Conservation (phyloP, 306 rosid genomes). For the Rosa multiflora region DNA sequence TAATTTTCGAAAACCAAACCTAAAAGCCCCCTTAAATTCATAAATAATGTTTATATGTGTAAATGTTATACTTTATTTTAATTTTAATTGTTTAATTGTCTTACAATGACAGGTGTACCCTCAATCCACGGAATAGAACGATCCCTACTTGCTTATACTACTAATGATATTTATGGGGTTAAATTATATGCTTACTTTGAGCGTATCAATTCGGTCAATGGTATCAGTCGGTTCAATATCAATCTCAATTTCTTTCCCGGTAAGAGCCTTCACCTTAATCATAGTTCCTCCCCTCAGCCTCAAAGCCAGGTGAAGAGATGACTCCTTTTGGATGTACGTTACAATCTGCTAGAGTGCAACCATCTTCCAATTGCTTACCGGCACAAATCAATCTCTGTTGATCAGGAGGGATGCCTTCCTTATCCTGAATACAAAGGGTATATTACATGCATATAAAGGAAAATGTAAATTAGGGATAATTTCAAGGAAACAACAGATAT, state of each 20-base stretch:
- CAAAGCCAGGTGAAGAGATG: slow-evolving; percentile 89
- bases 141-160: too few species aligned
- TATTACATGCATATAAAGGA: neutral
- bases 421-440: slow-evolving; percentile 51
- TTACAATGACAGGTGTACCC: too few species aligned
- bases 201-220: slow-evolving; percentile 56
- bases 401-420: slow-evolving; percentile 98
- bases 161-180: too few species aligned
- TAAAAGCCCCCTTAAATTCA: too few species aligned
- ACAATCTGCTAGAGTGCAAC: slow-evolving; percentile 90
- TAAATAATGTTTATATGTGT: too few species aligned
- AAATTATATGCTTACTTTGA: too few species aligned
- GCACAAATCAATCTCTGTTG: slow-evolving; percentile 97
- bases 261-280: slow-evolving; percentile 97
- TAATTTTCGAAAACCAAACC: too few species aligned
- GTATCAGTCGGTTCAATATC: slow-evolving; percentile 95
- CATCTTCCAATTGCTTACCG: slow-evolving; percentile 98
- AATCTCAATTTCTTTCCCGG: slow-evolving; percentile 98
- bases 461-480: neutral
- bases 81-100: too few species aligned
- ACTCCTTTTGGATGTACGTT: slow-evolving; percentile 97
- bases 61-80: too few species aligned
- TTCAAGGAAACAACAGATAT: neutral
- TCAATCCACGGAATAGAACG: too few species aligned
- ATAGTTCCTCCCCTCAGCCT: slow-evolving; percentile 99